phyloP scores from a whole-genome alignment of 169 alveolate species.

The Plasmodium gaboni region DNA sequence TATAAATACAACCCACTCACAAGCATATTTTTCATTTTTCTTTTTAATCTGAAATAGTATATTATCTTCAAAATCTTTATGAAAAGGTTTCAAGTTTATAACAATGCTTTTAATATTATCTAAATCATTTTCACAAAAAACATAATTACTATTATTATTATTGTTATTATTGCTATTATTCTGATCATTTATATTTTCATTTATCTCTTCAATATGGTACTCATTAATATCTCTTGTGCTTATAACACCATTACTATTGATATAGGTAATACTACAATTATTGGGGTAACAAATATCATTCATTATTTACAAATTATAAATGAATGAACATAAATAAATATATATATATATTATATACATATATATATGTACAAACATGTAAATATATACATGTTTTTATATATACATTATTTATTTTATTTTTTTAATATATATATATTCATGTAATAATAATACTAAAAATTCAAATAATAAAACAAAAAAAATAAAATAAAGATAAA shows the following conservation, averaged over 20 bases:
- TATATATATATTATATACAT: too few species aligned
- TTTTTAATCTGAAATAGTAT: constrained; percentile 46
- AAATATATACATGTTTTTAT: too few species aligned
- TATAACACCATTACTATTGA: constrained; percentile 60
- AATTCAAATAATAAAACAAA: too few species aligned
- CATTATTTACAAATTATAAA: constrained; percentile 23
- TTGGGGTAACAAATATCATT: constrained; percentile 16
- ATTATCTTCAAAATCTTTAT: constrained; percentile 43
- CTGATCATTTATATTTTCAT: too few species aligned
- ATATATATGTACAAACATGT: too few species aligned
- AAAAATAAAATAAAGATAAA: too few species aligned
- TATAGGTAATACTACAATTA: constrained; percentile 54
- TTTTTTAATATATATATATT: too few species aligned
- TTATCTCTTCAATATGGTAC: not conserved
- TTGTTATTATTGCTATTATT: not conserved
- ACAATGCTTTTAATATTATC: constrained; percentile 50
- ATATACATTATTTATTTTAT: too few species aligned
- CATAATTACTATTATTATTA: constrained; percentile 38
- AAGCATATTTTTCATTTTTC: constrained; percentile 36
- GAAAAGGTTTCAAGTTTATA: constrained; percentile 58
- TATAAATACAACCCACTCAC: constrained; percentile 69
- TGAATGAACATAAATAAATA: constrained; percentile 1
- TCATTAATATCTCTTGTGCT: constrained; percentile 56
- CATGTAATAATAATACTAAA: too few species aligned
- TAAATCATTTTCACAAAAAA: constrained; percentile 50